phyloP scores from a whole-genome alignment of 2,329 filamentous ascomycete genomes.

The Elsinoe australis region DNA sequence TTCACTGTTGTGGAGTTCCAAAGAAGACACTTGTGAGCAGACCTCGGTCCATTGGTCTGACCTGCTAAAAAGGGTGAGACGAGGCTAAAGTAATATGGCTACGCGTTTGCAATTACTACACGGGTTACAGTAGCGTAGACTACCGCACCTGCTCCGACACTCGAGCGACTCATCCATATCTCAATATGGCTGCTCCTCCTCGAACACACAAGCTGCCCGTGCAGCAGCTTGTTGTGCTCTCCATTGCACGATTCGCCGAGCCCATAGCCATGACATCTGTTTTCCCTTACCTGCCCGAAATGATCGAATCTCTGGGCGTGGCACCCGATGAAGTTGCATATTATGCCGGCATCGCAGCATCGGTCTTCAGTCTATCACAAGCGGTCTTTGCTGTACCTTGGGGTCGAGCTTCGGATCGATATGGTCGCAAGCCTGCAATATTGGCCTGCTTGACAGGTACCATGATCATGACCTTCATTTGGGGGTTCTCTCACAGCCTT shows the following conservation, averaged over 20 bases:
- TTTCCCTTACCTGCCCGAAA: conserved; percentile 86
- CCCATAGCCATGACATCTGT: conserved; percentile 88
- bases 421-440: conserved; percentile 77
- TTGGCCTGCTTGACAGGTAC: conserved; percentile 66
- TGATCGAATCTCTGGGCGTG: conserved; percentile 73
- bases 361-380: conserved; percentile 77
- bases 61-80: background rate
- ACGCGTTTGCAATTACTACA: background rate
- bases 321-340: conserved; percentile 63
- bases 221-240: conserved; percentile 75
- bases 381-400: conserved; percentile 79
- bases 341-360: conserved; percentile 80
- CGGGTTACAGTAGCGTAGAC: too few species aligned
- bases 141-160: background rate
- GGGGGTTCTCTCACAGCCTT: conserved; percentile 74
- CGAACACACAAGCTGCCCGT: conserved; percentile 48
- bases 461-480: conserved; percentile 72
- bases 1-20: too few species aligned
- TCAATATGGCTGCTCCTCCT: conserved; percentile 5
- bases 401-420: conserved; percentile 70
- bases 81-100: conserved; percentile 8
- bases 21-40: too few species aligned
- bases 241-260: conserved; percentile 86
- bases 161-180: background rate
- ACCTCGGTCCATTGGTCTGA: too few species aligned